phyloP scores from a whole-genome alignment of 768 basidiomycete genomes.

The Coprinellus micaceus region DNA sequence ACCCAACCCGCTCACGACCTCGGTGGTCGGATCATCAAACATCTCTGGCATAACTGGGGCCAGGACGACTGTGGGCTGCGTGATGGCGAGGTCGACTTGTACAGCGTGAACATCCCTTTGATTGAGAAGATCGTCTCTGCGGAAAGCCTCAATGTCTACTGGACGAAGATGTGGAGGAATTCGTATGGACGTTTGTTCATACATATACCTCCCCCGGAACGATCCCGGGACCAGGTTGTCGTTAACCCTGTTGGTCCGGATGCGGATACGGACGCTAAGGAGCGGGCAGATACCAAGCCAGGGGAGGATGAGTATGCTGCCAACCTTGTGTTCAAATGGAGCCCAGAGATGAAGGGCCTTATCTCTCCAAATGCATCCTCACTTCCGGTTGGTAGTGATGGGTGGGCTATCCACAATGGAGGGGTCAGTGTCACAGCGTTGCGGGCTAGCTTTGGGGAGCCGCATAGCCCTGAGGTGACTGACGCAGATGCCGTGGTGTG shows the following conservation, averaged over 20 bases:
- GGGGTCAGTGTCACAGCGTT: conserved; percentile 77
- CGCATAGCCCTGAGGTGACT: conserved; percentile 26
- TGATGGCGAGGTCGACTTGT: conserved; percentile 70
- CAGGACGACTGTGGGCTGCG: conserved; percentile 55
- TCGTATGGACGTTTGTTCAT: conserved; percentile 81
- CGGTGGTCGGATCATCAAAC: conserved; percentile 59
- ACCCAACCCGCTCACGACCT: conserved; percentile 73
- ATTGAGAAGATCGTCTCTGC: conserved; percentile 58
- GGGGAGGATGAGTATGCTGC: conserved; percentile 19
- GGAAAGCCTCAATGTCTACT: conserved; percentile 62
- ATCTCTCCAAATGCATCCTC: conserved; percentile 54
- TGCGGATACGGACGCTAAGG: conserved; percentile 24
- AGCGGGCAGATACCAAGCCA: conserved; percentile 11
- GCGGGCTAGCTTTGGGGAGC: conserved; percentile 71
- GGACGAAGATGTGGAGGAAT: conserved; percentile 86
- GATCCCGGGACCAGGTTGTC: conserved; percentile 16
- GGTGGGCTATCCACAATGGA: conserved; percentile 72
- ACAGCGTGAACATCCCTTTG: conserved; percentile 86
- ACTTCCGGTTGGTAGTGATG: conserved; percentile 78
- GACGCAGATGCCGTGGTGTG: conserved; percentile 43
- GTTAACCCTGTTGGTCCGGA: conserved; percentile 43
- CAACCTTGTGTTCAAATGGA: conserved; percentile 68
- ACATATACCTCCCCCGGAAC: conserved; percentile 24
- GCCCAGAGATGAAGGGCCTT: conserved; percentile 62
- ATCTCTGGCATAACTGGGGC: conserved; percentile 87